Base-by-base conservation (phyloP, 2,329 filamentous ascomycete species). In the Cylindrodendrum hubeiense region DNA sequence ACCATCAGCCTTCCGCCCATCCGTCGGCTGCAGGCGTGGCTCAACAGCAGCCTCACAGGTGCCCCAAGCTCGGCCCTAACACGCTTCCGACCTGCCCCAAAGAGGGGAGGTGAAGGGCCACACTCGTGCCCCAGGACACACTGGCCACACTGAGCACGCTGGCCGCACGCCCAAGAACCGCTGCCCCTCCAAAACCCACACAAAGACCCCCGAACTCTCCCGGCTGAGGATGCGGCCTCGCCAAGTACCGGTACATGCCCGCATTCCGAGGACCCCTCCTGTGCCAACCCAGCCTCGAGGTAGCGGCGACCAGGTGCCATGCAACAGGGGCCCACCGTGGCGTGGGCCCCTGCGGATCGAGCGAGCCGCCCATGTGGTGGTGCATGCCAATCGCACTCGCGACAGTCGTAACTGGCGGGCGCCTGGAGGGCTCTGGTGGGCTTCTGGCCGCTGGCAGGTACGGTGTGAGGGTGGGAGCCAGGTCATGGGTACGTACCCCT, bases 401-500 rank as follows among this genome's bases (percentile, higher is more conserved):
- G 55, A 57, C 67, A 68, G 66, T 73, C 67, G 74, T 66, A 65
- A 65, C 51, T 46, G 71, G 69, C 67, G 66, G 63, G 61, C 61
- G 61, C 50, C 43, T 49, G 55, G 53, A 46, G 7, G 55, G 34
- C 46, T 58, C 2, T 22, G 26, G 43, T 26, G 33, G 44, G 33
- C n/a, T 34, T 24, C 17, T 33, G n/a, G 24, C 28, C 30, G 54
- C 21, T 33, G 43, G 21, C 41, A 57, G 60, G 60, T 39, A 54
- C 37, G 52, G 51, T 58, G 60, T 51, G 61, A 64, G 61, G 61
- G 61, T 59, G 61, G 55, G 59, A 61, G 55, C 55, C 44, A 59
- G 61, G 68, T 68, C 65, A 49, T 65, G 66, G 72, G 73, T 74
- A 74, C 72, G 72, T 74, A 74, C 71, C 72, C 72, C 70, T 73